phyloP scores from a whole-genome alignment of 2,329 filamentous ascomycete genomes.

The Dichotomopilus funicola region DNA sequence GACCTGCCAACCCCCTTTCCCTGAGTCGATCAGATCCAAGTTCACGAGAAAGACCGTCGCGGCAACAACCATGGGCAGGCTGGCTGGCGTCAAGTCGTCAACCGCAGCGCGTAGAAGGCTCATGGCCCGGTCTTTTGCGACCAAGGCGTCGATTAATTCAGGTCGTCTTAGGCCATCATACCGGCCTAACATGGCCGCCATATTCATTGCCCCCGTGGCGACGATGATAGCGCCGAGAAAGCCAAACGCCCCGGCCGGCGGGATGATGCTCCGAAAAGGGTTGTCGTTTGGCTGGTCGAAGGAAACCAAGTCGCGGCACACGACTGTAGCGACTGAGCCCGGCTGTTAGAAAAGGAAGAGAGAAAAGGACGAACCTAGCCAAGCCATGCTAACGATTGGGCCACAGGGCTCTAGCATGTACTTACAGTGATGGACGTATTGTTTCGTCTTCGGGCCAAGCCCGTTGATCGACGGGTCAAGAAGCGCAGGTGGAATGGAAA shows the following conservation, averaged over 20 bases:
- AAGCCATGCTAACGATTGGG: too few relatives aligned
- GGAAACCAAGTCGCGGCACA: constrained; percentile 49
- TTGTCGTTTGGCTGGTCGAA: constrained; percentile 39
- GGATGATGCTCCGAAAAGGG: constrained; percentile 41
- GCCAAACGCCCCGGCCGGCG: constrained; percentile 35
- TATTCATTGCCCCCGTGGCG: constrained; percentile 43
- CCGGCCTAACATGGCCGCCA: constrained; percentile 37
- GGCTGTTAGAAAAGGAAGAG: neutral
- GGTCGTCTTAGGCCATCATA: constrained; percentile 21
- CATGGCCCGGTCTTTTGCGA: constrained; percentile 41
- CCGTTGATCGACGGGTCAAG: constrained; percentile 52
- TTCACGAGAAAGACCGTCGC: constrained; percentile 45
- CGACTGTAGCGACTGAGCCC: constrained; percentile 34
- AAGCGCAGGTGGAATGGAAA: constrained; percentile 28
- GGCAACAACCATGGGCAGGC: constrained; percentile 33
- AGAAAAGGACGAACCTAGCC: too few relatives aligned
- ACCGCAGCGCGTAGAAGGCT: constrained; percentile 36
- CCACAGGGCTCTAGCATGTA: too few relatives aligned
- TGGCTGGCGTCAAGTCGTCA: constrained; percentile 32
- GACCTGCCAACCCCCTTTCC: constrained; percentile 41
- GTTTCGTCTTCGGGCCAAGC: constrained; percentile 39
- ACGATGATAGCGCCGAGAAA: constrained; percentile 42
- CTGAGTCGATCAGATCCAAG: constrained; percentile 44
- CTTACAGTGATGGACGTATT: constrained; percentile 48
- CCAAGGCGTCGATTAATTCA: constrained; percentile 38